Conservation (phyloP, 164 flowering plant species). For the Magnolia officinalis region DNA sequence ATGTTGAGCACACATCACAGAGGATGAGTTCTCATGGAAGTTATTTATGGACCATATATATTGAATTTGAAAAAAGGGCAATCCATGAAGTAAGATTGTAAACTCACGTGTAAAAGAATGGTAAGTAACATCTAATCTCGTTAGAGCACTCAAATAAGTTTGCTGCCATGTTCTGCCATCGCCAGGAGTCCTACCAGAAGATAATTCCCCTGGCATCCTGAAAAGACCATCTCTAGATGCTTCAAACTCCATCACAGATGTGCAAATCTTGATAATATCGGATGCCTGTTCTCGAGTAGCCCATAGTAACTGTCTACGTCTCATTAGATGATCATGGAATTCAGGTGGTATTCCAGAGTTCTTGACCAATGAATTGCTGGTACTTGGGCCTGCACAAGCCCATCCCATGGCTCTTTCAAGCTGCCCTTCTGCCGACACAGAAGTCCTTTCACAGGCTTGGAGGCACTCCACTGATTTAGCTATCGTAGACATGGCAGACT, state of each 20-base stretch:
- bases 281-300: conserved; percentile 74
- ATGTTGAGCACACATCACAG: too few species aligned
- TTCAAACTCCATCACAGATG: conserved; percentile 86
- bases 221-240: conserved; percentile 85
- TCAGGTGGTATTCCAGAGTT: conserved; percentile 81
- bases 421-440: conserved; percentile 82
- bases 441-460: conserved; percentile 71
- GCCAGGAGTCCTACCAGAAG: conserved; percentile 35
- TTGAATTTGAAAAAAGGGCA: background rate
- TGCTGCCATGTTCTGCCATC: conserved; percentile 91
- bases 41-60: too few species aligned
- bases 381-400: conserved; percentile 90
- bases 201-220: conserved; percentile 40
- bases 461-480: conserved; percentile 64
- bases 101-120: conserved; percentile 82
- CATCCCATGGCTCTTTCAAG: conserved; percentile 98
- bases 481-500: conserved; percentile 56
- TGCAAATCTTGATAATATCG: conserved; percentile 61
- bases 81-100: background rate
- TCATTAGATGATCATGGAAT: conserved; percentile 78
- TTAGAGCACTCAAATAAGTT: conserved; percentile 59
- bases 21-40: too few species aligned
- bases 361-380: conserved; percentile 49
- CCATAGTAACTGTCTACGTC: conserved; percentile 58
- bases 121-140: conserved; percentile 70